A percentile compares a stretch with the other conserved stretches of the same genome.
phyloP scores from a whole-genome alignment of 495 filamentous ascomycete species.

The Hyphodiscus hymeniophilus region DNA sequence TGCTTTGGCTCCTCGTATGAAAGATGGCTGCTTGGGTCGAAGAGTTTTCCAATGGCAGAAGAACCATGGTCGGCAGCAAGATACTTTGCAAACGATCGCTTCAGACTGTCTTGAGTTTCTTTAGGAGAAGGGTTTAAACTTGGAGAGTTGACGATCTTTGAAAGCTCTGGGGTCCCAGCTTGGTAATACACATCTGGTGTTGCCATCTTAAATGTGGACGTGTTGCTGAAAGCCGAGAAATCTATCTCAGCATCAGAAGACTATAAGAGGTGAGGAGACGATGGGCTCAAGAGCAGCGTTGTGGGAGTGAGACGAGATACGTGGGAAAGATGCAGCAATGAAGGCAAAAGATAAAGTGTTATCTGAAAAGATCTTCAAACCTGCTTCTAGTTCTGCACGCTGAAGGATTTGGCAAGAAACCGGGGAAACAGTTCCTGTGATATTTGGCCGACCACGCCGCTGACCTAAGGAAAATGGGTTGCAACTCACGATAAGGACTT shows the following conservation, averaged over 20 bases:
- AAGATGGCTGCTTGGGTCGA: slow-evolving; percentile 20
- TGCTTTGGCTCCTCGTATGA: slow-evolving; percentile 17
- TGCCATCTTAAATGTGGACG: slow-evolving; percentile 9
- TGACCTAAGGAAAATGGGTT: background rate
- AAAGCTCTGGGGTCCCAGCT: slow-evolving; percentile 12
- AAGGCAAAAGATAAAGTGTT: background rate
- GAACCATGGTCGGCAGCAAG: slow-evolving; percentile 16
- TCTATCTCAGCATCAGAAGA: no score
- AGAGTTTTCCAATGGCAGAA: slow-evolving; percentile 17
- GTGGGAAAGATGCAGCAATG: background rate
- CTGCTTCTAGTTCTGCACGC: background rate
- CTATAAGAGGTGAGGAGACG: no score
- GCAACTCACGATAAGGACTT: background rate
- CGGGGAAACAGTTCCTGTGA: no score
- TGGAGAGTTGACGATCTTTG: slow-evolving; percentile 15
- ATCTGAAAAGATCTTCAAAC: background rate
- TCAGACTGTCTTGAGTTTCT: slow-evolving; percentile 22
- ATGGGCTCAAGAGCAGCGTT: no score
- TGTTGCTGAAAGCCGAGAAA: background rate
- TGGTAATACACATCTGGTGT: slow-evolving; percentile 15
- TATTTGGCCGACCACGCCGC: no score
- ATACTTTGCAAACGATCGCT: slow-evolving; percentile 22
- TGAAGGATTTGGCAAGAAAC: background rate
- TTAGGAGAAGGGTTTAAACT: slow-evolving; percentile 17
- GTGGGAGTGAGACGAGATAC: background rate